phyloP scores from a whole-genome alignment of 495 filamentous ascomycete genomes.

The Daldinia loculata region DNA sequence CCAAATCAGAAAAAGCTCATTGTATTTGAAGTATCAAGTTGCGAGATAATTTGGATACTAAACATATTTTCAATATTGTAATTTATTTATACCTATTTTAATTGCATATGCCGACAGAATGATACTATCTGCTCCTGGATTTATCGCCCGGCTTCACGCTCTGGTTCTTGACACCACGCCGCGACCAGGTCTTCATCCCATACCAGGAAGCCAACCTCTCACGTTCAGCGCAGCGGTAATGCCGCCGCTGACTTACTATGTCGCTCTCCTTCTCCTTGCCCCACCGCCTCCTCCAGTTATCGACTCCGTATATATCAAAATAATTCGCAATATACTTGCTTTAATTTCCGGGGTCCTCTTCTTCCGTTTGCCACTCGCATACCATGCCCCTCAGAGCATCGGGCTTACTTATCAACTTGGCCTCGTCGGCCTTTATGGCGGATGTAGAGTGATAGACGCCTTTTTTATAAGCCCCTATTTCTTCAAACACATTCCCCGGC shows the following conservation, averaged over 20 bases:
- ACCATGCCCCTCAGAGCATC: constrained; percentile 36
- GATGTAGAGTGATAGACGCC: constrained; percentile 30
- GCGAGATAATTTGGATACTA: not conserved
- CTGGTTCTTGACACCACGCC: constrained; percentile 8
- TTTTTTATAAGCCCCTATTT: constrained; percentile 38
- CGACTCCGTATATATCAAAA: constrained; percentile 13
- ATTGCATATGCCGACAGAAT: not conserved
- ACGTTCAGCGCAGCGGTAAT: constrained; percentile 26
- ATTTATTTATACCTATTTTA: not conserved
- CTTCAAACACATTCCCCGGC: constrained; percentile 30
- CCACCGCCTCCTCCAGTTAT: constrained; percentile 27
- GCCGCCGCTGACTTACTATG: constrained; percentile 27
- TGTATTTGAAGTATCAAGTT: not conserved
- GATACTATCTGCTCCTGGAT: constrained; percentile 1
- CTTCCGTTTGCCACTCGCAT: constrained; percentile 32
- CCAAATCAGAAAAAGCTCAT: constrained; percentile 3
- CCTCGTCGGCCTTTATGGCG: constrained; percentile 33
- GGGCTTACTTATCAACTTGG: constrained; percentile 38
- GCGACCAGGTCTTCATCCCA: constrained; percentile 30
- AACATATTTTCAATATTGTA: not conserved
- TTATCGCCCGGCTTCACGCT: constrained; percentile 12
- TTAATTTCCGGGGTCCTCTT: constrained; percentile 25
- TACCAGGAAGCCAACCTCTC: constrained; percentile 29
- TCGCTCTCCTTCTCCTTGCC: constrained; percentile 32
- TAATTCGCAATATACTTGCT: constrained; percentile 31